Percentiles rank a stretch among this genome's conserved stretches.
phyloP scores from a whole-genome alignment of 306 rosid genomes.

The Trifolium fragiferum region DNA sequence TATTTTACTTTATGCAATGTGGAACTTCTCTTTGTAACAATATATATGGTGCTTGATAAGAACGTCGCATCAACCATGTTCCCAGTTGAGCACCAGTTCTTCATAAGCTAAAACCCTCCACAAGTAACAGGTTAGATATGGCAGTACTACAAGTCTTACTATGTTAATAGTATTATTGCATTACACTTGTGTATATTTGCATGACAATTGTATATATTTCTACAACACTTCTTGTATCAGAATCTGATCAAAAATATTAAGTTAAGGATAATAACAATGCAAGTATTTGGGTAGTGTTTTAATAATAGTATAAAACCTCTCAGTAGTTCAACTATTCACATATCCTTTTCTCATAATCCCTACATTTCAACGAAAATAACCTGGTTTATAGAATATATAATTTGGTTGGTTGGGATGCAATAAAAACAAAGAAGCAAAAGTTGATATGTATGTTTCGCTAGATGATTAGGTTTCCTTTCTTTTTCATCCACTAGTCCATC shows the following conservation, averaged over 20 bases:
- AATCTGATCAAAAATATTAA: not conserved
- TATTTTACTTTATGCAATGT: not conserved
- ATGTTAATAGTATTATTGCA: not conserved
- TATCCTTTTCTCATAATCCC: not conserved
- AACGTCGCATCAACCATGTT: not conserved
- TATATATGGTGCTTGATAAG: not conserved
- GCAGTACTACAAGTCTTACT: not conserved
- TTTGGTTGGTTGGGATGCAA: not conserved
- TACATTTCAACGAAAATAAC: conserved; percentile 6
- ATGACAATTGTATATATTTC: not conserved
- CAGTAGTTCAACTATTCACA: not conserved
- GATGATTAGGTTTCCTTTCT: conserved; percentile 22
- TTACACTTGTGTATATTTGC: not conserved
- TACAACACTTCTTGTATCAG: not conserved
- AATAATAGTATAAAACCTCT: not conserved
- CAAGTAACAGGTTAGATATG: not conserved
- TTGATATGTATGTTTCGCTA: conserved; percentile 21
- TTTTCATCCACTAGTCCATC: conserved; percentile 20
- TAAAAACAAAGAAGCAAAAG: conserved; percentile 4
- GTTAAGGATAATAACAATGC: not conserved
- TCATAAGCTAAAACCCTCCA: not conserved
- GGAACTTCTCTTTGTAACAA: not conserved
- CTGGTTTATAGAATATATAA: not conserved
- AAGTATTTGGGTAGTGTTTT: not conserved
- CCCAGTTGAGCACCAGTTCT: not conserved